Evolutionary conservation across 176 grass and related monocot genomes (phyloP).

Genomic region (Calamus simplicifolius): DNA sequence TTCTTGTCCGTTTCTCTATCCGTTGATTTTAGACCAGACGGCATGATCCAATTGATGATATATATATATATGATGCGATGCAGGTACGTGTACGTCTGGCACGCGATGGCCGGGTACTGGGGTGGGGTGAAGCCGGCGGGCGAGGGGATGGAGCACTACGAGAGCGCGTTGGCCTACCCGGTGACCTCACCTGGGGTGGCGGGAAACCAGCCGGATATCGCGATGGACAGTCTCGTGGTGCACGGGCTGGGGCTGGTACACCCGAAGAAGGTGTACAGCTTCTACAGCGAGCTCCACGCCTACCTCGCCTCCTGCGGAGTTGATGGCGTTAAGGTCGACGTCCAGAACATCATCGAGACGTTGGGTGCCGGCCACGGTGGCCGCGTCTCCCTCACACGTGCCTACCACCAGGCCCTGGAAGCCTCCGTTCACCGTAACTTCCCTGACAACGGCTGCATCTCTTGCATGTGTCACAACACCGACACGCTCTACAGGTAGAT

Average conservation of each 20-base stretch:
- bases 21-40: too few relatives aligned
- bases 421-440: constrained; percentile 46
- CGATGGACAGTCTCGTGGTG: constrained; percentile 56
- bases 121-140: constrained; percentile 48
- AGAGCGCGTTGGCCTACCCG: constrained; percentile 52
- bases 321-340: constrained; percentile 85
- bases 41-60: too few relatives aligned
- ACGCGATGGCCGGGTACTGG: constrained; percentile 83
- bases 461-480: constrained; percentile 86
- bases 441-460: constrained; percentile 73
- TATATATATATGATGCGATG: neutral
- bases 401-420: constrained; percentile 70
- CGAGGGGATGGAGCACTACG: constrained; percentile 42
- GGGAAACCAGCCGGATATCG: constrained; percentile 69
- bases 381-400: constrained; percentile 41
- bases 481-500: constrained; percentile 56
- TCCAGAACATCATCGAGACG: constrained; percentile 82
- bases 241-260: constrained; percentile 58
- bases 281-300: constrained; percentile 70
- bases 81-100: constrained; percentile 73
- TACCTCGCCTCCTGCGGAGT: constrained; percentile 62
- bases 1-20: too few relatives aligned
- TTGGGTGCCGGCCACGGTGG: constrained; percentile 66
- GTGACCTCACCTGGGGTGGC: constrained; percentile 51
- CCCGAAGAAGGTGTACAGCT: constrained; percentile 27